These are phyloP conservation scores for Geranium brycei DNA, from an alignment of 345 rosid species.

Conservation along the genomic window DNA sequence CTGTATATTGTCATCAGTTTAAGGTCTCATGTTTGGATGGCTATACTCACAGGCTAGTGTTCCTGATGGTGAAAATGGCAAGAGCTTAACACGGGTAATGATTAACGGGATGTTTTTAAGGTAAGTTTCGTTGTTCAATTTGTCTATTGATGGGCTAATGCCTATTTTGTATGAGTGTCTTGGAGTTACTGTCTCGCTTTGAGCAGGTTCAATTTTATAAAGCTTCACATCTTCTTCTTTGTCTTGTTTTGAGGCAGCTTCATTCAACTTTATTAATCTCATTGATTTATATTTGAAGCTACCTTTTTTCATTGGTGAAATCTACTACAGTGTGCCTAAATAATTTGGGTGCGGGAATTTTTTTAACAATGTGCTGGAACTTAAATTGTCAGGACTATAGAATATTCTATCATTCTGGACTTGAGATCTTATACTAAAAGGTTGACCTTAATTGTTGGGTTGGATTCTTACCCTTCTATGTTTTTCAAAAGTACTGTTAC, in stretches of 20 bases:
- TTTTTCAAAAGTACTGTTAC: neutral
- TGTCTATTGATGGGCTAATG: neutral
- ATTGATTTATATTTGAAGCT: neutral
- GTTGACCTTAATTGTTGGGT: neutral
- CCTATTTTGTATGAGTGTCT: neutral
- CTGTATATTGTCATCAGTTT: neutral
- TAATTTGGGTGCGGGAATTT: neutral
- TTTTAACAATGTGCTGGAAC: neutral
- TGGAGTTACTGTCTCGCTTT: neutral
- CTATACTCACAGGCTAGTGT: constrained; percentile 67
- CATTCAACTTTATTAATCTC: too few relatives aligned
- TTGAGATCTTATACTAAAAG: neutral
- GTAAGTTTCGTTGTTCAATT: constrained; percentile 21
- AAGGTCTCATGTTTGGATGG: constrained; percentile 13
- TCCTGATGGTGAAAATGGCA: constrained; percentile 68
- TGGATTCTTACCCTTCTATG: too few relatives aligned
- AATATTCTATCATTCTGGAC: neutral
- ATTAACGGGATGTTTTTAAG: constrained; percentile 82
- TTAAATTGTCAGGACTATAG: neutral
- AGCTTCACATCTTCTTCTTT: neutral
- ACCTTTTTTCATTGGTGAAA: neutral
- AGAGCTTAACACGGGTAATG: constrained; percentile 59
- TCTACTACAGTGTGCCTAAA: neutral
- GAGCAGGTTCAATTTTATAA: neutral
- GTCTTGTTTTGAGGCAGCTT: neutral